Conservation (phyloP, 352 stramenopile species). For the Phytopythium cucurbitacearum region DNA sequence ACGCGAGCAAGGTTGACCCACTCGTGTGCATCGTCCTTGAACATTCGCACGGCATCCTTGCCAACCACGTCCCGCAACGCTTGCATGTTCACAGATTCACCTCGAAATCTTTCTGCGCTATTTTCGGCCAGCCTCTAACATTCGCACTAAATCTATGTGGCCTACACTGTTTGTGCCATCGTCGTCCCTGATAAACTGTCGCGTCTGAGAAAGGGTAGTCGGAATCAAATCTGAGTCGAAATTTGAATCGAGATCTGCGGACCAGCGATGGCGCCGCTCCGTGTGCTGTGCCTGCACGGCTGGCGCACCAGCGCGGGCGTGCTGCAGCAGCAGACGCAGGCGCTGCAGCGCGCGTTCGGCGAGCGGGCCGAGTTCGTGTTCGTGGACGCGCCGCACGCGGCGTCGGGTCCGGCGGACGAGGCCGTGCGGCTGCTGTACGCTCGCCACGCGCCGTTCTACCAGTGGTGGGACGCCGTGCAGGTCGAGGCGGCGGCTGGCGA, state of each 20-base stretch:
- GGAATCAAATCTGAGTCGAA: too few species aligned
- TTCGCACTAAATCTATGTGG: too few species aligned
- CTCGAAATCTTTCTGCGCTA: too few species aligned
- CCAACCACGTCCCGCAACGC: too few species aligned
- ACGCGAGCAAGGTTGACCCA: too few species aligned
- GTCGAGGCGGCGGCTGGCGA: constrained; percentile 9
- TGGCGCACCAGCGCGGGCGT: constrained; percentile 74
- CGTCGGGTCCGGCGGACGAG: constrained; percentile 50
- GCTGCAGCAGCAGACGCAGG: constrained; percentile 50
- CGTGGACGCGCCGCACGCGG: constrained; percentile 57
- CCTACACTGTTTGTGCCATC: too few species aligned
- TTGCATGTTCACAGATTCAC: too few species aligned
- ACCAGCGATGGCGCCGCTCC: constrained; percentile 32
- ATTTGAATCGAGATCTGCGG: not conserved
- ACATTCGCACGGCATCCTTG: too few species aligned
- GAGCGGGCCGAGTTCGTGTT: constrained; percentile 57
- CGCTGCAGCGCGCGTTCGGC: constrained; percentile 49
- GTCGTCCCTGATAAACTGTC: too few species aligned
- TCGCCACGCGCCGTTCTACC: constrained; percentile 52
- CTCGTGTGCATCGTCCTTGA: too few species aligned
- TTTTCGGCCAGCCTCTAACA: too few species aligned
- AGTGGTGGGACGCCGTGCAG: constrained; percentile 76
- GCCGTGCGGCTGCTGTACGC: constrained; percentile 59
- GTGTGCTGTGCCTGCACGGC: constrained; percentile 74
- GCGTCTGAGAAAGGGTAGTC: too few species aligned